Conservation (phyloP, 495 filamentous ascomycete genomes). For the Talaromyces ruber region DNA sequence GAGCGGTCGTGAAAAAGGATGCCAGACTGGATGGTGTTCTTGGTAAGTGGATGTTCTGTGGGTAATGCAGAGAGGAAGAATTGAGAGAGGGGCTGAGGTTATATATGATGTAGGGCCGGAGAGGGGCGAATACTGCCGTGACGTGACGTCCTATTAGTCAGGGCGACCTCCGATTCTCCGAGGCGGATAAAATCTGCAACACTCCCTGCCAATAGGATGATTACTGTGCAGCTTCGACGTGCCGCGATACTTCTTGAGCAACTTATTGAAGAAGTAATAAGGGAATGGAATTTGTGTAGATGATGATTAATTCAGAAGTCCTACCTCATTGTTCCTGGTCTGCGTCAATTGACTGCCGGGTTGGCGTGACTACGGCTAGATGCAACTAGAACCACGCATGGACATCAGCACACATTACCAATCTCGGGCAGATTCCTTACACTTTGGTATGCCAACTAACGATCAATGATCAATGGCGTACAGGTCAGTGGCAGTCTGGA, state of each 20-base stretch:
- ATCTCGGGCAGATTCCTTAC: background rate
- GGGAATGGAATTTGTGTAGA: background rate
- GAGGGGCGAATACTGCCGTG: background rate
- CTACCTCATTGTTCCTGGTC: background rate
- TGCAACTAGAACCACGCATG: background rate
- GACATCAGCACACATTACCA: background rate
- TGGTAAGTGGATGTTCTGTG: background rate
- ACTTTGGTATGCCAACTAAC: background rate
- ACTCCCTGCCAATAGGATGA: background rate
- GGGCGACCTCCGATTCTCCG: background rate
- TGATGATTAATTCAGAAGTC: background rate
- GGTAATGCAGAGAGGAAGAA: background rate
- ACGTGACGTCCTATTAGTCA: background rate
- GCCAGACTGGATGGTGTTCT: constrained; percentile 8
- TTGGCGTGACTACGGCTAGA: background rate
- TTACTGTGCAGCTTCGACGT: background rate
- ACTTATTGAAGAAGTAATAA: background rate
- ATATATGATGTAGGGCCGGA: background rate
- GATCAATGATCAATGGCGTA: background rate
- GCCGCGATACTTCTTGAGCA: background rate
- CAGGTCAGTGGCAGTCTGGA: background rate
- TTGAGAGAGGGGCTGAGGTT: background rate
- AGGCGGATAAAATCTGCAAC: background rate
- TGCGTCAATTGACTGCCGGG: background rate
- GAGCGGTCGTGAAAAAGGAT: constrained; percentile 5